These are phyloP conservation scores for Amanita molliuscula DNA, from an alignment of 768 basidiomycete genomes.

Conservation along the genomic window DNA sequence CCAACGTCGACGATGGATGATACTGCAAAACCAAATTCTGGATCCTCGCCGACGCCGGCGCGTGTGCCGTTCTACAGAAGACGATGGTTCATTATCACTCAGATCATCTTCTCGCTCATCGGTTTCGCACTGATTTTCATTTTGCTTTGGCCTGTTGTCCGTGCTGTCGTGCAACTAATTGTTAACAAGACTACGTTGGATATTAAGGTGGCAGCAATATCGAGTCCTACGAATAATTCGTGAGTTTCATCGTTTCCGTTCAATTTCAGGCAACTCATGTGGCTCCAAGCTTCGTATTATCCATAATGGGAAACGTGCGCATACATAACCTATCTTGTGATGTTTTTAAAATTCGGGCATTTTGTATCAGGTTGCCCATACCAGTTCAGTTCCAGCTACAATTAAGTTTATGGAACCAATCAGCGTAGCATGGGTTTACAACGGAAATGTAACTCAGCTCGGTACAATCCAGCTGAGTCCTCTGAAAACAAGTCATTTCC, in stretches of 20 bases:
- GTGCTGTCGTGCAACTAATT: slow-evolving; percentile 55
- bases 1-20: slow-evolving; percentile 1
- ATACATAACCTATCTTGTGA: slow-evolving; percentile 16
- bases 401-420: slow-evolving; percentile 52
- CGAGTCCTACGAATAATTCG: slow-evolving; percentile 45
- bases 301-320: slow-evolving; percentile 37
- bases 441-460: slow-evolving; percentile 34
- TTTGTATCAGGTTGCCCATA: slow-evolving; percentile 43
- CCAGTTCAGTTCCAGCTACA: slow-evolving; percentile 52
- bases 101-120: slow-evolving; percentile 36
- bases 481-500: slow-evolving; percentile 41
- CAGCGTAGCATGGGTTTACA: slow-evolving; percentile 47
- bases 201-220: slow-evolving; percentile 41
- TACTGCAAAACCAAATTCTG: slow-evolving; percentile 8
- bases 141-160: slow-evolving; percentile 56
- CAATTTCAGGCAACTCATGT: background rate
- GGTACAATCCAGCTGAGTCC: slow-evolving; percentile 40
- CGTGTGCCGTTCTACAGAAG: slow-evolving; percentile 46
- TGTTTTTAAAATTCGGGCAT: background rate
- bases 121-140: slow-evolving; percentile 59
- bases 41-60: slow-evolving; percentile 11
- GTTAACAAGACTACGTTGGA: slow-evolving; percentile 46
- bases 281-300: slow-evolving; percentile 35
- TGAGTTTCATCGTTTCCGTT: slow-evolving; percentile 19
- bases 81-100: slow-evolving; percentile 53